Evolutionary conservation across 768 basidiomycete species (phyloP), one percentile per base, ranked within the genome.

Genomic region (Phaffia australis): DNA sequence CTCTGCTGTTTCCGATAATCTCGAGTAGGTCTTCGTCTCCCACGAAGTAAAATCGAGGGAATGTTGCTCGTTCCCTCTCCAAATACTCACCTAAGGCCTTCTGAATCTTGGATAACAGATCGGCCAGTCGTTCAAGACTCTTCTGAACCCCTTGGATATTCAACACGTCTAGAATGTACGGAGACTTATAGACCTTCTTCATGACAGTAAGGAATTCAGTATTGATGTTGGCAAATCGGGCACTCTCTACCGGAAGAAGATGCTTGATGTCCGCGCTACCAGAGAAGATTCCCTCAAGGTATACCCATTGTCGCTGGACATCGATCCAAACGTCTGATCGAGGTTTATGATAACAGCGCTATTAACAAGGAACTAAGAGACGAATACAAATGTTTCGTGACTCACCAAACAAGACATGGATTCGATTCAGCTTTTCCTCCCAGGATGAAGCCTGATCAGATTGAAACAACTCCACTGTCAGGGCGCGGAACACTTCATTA

Each of bases 141-240:
- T 99, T 98, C 79, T 99, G 95, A 66, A 99, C 88, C 35, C 88
- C 88, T 68, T 84, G 86, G 70, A 98, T 94, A 74, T 93, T 93
- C 82, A 98, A 84, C 64, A 99, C 92, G 72, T 99, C 95, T 59
- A 97, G 79, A 54, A 98, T 86, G 76, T 97, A 94, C 0, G 95
- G 93, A 18, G 94, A 97, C 78, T 98, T 98, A 83, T 94, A 93
- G 66, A 99, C 95, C 77, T 94, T 94, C 81, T 97, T 98, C 95
- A 99, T 98, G 70, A 97, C 92, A 0, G 89, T 85, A 60, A 98
- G 81, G 79, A 99, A 99, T 75, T 99, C 95, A 55, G 89, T 84
- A 75, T 99, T 97, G 81, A 99, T 99, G 78, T 93, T 97, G 75
- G 88, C 87, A 79, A 99, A 99, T 35, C 95, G 88, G n/a, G 90